Conservation (phyloP, 2,329 filamentous ascomycete genomes). For the Trichoderma citrinoviride region DNA sequence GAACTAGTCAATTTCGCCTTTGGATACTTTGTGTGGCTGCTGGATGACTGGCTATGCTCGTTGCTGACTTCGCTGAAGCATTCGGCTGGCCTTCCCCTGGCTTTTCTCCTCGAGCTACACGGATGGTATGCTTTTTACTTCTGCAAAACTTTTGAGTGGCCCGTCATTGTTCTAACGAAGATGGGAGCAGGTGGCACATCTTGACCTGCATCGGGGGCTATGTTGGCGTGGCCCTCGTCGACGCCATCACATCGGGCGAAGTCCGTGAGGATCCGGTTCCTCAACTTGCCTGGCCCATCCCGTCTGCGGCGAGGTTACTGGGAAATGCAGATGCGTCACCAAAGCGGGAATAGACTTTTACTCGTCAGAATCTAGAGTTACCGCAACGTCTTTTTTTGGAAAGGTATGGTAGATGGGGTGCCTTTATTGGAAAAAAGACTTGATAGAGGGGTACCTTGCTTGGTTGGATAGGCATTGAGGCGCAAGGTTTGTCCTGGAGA, state of each 20-base stretch:
- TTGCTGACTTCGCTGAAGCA: slow-evolving; percentile 31
- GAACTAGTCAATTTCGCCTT: slow-evolving; percentile 32
- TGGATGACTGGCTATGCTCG: slow-evolving; percentile 38
- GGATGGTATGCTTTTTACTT: slow-evolving; percentile 41
- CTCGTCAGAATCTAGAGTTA: background rate
- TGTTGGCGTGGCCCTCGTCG: slow-evolving; percentile 38
- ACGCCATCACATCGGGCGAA: slow-evolving; percentile 37
- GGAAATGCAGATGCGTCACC: background rate
- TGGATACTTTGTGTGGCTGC: slow-evolving; percentile 41
- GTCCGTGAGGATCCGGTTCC: slow-evolving; percentile 32
- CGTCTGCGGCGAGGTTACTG: slow-evolving; percentile 23
- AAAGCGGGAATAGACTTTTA: background rate
- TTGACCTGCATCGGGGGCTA: slow-evolving; percentile 44
- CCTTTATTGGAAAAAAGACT: background rate
- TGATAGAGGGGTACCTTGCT: background rate
- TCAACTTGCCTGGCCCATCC: slow-evolving; percentile 38
- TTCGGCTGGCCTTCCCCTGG: slow-evolving; percentile 36
- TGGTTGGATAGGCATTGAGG: background rate
- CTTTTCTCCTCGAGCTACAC: slow-evolving; percentile 41
- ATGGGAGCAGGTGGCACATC: slow-evolving; percentile 39
- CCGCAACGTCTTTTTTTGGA: background rate
- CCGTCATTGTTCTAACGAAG: slow-evolving; percentile 22
- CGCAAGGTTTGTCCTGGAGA: background rate
- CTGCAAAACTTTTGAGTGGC: too few relatives aligned
- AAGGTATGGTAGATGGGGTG: background rate